These are phyloP conservation scores for Chaetomiaceae sp. DNA, from an alignment of 2,329 filamentous ascomycete genomes.

Conservation along the genomic window DNA sequence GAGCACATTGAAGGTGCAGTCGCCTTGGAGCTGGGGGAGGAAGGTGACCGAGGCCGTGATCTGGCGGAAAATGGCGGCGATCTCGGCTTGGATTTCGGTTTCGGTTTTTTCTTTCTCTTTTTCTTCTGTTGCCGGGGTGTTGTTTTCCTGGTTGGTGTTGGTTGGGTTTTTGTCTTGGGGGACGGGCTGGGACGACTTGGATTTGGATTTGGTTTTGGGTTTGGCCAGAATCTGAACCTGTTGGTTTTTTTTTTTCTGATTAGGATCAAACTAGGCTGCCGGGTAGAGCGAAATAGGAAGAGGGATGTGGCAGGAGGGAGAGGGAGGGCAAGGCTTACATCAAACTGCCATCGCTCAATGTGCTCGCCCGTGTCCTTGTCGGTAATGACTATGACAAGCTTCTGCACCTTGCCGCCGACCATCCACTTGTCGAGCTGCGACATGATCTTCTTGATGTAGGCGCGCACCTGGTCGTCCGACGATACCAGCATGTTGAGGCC, in stretches of 20 bases:
- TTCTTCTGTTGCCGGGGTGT: slow-evolving; percentile 34
- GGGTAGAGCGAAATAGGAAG: too few relatives aligned
- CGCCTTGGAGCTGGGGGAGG: slow-evolving; percentile 78
- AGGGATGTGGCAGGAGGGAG: not conserved
- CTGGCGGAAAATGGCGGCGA: slow-evolving; percentile 93
- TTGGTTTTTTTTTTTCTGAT: not conserved
- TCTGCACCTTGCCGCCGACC: slow-evolving; percentile 93
- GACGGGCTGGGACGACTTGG: slow-evolving; percentile 44
- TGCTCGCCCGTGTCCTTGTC: slow-evolving; percentile 96
- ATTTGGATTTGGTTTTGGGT: slow-evolving; percentile 38
- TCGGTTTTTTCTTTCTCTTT: slow-evolving; percentile 73
- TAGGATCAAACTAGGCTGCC: too few relatives aligned
- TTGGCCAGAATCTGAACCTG: slow-evolving; percentile 39
- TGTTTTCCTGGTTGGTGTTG: slow-evolving; percentile 63
- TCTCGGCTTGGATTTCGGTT: slow-evolving; percentile 88
- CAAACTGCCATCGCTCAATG: slow-evolving; percentile 97
- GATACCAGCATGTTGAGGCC: slow-evolving; percentile 98
- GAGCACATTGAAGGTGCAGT: slow-evolving; percentile 97
- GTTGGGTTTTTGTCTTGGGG: not conserved
- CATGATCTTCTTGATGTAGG: slow-evolving; percentile 99
- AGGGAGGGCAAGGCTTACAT: slow-evolving; percentile 50
- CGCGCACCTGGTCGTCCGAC: slow-evolving; percentile 95
- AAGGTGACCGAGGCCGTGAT: slow-evolving; percentile 98
- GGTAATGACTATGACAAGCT: slow-evolving; percentile 93
- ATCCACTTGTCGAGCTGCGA: slow-evolving; percentile 97